A percentile compares a stretch with the other conserved stretches of the same genome.
These are phyloP conservation scores for Porpolomopsis calyptriformis DNA, from an alignment of 768 basidiomycete genomes.

Conservation along the genomic window DNA sequence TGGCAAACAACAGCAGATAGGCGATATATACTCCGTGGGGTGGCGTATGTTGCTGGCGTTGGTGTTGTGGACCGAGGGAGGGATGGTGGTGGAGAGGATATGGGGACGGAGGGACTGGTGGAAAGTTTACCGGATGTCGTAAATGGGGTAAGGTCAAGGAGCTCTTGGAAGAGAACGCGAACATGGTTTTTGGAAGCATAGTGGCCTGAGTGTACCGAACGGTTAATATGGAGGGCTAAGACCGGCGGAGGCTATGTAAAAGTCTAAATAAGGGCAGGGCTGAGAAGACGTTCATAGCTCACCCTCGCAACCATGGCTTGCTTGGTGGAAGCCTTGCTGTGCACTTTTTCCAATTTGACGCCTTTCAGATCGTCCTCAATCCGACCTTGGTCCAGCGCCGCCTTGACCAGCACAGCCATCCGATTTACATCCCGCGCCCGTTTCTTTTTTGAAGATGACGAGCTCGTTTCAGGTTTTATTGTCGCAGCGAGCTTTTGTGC, in stretches of 20 bases:
- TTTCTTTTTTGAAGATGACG: slow-evolving; percentile 65
- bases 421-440: slow-evolving; percentile 61
- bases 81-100: slow-evolving; percentile 51
- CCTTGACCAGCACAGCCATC: slow-evolving; percentile 49
- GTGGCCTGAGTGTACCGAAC: slow-evolving; percentile 68
- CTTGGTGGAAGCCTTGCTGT: slow-evolving; percentile 69
- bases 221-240: slow-evolving; percentile 82
- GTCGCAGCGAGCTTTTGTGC: slow-evolving; percentile 44
- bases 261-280: not conserved
- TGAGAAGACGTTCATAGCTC: slow-evolving; percentile 17
- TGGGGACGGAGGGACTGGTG: slow-evolving; percentile 54
- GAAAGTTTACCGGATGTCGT: slow-evolving; percentile 75
- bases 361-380: slow-evolving; percentile 81
- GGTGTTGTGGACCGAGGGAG: slow-evolving; percentile 43
- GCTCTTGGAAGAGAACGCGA: slow-evolving; percentile 71
- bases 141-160: slow-evolving; percentile 83
- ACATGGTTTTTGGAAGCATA: slow-evolving; percentile 83
- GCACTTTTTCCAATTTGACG: slow-evolving; percentile 66
- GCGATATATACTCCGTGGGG: slow-evolving; percentile 68
- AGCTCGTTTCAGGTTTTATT: slow-evolving; percentile 23
- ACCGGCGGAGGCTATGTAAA: slow-evolving; percentile 67
- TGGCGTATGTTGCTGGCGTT: slow-evolving; percentile 41
- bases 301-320: slow-evolving; percentile 89
- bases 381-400: slow-evolving; percentile 58
- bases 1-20: slow-evolving; percentile 84